Evolutionary conservation across 345 rosid genomes (phyloP).

Genomic region (Capsella bursapastoris): DNA sequence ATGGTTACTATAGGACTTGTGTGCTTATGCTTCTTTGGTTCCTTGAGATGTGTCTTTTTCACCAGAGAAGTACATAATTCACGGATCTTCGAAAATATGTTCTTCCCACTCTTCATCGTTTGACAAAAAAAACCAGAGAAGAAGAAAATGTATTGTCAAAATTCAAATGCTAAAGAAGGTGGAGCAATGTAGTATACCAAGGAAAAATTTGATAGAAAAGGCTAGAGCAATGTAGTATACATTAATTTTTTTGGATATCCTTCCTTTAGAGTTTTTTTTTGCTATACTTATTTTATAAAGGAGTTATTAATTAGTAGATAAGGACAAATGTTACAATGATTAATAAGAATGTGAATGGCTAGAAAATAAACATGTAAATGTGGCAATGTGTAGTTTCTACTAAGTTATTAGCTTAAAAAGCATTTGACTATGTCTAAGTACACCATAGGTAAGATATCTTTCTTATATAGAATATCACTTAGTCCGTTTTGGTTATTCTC

Average conservation of each 20-base stretch:
- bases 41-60: not conserved
- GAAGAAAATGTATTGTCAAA: too few relatives aligned
- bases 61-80: not conserved
- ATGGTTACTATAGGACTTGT: not conserved
- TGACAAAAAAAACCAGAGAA: too few relatives aligned
- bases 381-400: not conserved
- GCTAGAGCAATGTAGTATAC: too few relatives aligned
- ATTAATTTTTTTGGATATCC: not conserved
- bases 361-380: too few relatives aligned
- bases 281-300: too few relatives aligned
- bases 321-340: not conserved
- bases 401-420: not conserved
- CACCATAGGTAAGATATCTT: not conserved
- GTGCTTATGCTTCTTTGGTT: not conserved
- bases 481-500: too few relatives aligned
- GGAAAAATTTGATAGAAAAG: too few relatives aligned
- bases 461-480: too few relatives aligned
- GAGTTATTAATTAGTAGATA: not conserved
- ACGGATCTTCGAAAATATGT: not conserved
- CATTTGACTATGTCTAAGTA: not conserved
- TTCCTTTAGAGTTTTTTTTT: not conserved
- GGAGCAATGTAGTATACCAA: too few relatives aligned
- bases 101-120: not conserved
- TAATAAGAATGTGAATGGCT: not conserved
- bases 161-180: too few relatives aligned